phyloP scores from a whole-genome alignment of 805 yeast genomes.

The Sungouiella blattae region DNA sequence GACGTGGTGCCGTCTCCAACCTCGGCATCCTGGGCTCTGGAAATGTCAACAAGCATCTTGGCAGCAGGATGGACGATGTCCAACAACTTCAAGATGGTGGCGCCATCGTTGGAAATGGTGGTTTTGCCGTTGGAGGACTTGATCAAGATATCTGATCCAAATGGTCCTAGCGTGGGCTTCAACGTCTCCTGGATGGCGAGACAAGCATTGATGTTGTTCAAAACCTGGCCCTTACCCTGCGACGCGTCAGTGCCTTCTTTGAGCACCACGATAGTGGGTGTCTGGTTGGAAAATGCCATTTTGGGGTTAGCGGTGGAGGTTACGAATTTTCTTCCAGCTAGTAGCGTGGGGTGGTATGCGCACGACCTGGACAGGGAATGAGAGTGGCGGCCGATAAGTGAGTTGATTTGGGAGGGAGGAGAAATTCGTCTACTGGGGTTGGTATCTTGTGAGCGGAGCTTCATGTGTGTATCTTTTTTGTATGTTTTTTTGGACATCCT shows the following conservation, averaged over 20 bases:
- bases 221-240: conserved; percentile 94
- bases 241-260: conserved; percentile 98
- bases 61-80: conserved; percentile 99
- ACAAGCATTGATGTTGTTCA: conserved; percentile 95
- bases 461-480: no score
- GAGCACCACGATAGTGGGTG: conserved; percentile 97
- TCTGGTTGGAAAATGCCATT: conserved; percentile 89
- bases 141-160: conserved; percentile 92
- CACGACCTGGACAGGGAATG: no score
- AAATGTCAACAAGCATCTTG: conserved; percentile 87
- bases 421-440: no score
- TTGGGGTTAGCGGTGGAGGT: no score
- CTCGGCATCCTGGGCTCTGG: conserved; percentile 96
- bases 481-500: no score
- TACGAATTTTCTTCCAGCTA: no score
- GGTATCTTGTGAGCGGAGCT: no score
- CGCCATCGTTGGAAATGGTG: conserved; percentile 97
- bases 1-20: conserved; percentile 99
- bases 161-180: conserved; percentile 93
- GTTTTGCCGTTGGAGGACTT: conserved; percentile 82
- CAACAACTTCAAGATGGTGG: conserved; percentile 84
- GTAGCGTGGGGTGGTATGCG: no score
- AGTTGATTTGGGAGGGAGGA: no score
- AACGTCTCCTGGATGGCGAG: conserved; percentile 94
- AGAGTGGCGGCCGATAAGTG: no score